phyloP scores from a whole-genome alignment of 805 yeast species.

The Candida oleophila region DNA sequence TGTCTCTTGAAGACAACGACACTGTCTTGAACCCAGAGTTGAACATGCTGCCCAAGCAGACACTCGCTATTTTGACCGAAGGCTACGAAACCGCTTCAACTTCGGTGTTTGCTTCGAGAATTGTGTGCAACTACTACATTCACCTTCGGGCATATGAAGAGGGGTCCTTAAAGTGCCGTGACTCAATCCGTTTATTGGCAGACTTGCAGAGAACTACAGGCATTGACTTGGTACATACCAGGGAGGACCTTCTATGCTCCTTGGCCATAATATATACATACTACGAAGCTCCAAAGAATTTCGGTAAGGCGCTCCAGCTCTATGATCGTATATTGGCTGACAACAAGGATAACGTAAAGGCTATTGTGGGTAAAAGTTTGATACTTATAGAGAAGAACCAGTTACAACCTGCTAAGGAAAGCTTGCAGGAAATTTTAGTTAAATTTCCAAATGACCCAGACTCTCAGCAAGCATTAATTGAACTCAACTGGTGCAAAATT shows the following conservation, averaged over 20 bases:
- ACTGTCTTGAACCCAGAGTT: slow-evolving; percentile 3
- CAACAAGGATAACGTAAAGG: slow-evolving; percentile 50
- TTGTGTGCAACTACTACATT: slow-evolving; percentile 59
- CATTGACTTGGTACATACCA: slow-evolving; percentile 48
- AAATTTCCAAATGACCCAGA: slow-evolving; percentile 46
- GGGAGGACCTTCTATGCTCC: slow-evolving; percentile 57
- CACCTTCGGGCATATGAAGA: slow-evolving; percentile 61
- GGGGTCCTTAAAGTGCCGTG: slow-evolving; percentile 59
- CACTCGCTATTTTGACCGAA: slow-evolving; percentile 48
- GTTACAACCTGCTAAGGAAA: slow-evolving; percentile 49
- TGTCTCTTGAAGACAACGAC: slow-evolving; percentile 12
- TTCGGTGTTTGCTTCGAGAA: slow-evolving; percentile 63
- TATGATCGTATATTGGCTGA: slow-evolving; percentile 59
- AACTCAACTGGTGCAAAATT: slow-evolving; percentile 77
- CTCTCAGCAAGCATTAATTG: slow-evolving; percentile 54
- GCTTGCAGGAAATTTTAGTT: slow-evolving; percentile 51
- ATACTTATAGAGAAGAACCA: slow-evolving; percentile 68
- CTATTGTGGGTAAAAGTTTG: slow-evolving; percentile 79
- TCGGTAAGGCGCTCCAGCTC: slow-evolving; percentile 65
- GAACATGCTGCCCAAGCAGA: slow-evolving; percentile 46
- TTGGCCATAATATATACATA: slow-evolving; percentile 79
- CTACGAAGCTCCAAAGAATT: slow-evolving; percentile 89
- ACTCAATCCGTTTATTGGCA: slow-evolving; percentile 57
- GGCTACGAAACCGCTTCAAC: slow-evolving; percentile 42
- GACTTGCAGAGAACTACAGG: slow-evolving; percentile 47